Base-by-base conservation (phyloP, 2,329 filamentous ascomycete genomes). In the Verticillium klebahnii region DNA sequence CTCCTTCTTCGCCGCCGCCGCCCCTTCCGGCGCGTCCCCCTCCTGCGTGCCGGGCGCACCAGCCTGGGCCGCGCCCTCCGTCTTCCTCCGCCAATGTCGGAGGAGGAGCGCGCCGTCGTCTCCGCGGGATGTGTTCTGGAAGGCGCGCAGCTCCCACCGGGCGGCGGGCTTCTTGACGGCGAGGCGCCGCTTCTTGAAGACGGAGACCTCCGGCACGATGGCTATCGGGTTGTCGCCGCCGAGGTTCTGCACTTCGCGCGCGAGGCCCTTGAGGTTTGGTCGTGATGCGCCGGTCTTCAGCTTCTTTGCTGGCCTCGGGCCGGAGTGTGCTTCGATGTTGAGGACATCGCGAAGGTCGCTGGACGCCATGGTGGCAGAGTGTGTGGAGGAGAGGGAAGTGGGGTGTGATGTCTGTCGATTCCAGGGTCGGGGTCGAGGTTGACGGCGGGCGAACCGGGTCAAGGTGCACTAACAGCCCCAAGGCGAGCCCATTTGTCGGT, bases 281-380 rank as follows among this genome's bases (percentile, higher is more conserved):
- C 81, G 80, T 66, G 88, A 84, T 56, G 83, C 85, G 17, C 83
- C 79, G 7, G 85, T 79, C 73, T 90, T 93, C 69, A 89, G 87
- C 73, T 94, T 93, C 79, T 95, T 96, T 54, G 85, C 77, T 50
- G 88, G 86, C 65, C 89, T 78, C 60, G 80, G 71, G 59, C 76
- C 78, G 58, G 78, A 70, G 58, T 77, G 69, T 64, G 79, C 77
- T 36, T 87, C 88, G 73, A 96, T 82, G 75, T 93, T 92, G 71
- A 96, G 87, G 72, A 96, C 91, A 74, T 96, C 92, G 78, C 91
- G 92, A 69, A 96, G 86, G 82, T 96, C 92, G 74, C 88, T 85
- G 65, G 89, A 89, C 64, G 89, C 83, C 88, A 91, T 91, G 66
- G 70, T 80, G 70, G 67, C 66, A 62, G 67, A 62, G 63, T 66